Evolutionary conservation across 192 early-diverging fungal species (phyloP).

Genomic region (Rhizoclosmatium globosum): DNA sequence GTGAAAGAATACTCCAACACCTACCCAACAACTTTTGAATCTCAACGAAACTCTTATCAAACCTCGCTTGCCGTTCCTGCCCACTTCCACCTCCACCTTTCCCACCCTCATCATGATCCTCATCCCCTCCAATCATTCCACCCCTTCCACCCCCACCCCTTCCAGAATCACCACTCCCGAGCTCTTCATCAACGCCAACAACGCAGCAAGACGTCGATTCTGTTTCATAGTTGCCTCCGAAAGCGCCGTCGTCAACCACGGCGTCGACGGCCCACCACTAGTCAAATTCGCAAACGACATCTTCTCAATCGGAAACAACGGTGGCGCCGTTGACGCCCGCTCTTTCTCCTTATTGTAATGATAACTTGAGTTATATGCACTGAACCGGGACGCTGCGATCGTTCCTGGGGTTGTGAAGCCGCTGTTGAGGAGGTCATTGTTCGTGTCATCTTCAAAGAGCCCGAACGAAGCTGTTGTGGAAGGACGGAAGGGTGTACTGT

Average conservation of each 20-base stretch:
- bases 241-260: slow-evolving; percentile 49
- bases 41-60: slow-evolving; percentile 54
- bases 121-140: background rate
- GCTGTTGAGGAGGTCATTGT: background rate
- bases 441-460: background rate
- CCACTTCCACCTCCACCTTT: background rate
- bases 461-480: background rate
- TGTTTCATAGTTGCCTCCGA: slow-evolving; percentile 46
- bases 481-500: background rate
- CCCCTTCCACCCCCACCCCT: slow-evolving; percentile 13
- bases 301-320: background rate
- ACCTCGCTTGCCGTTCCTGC: slow-evolving; percentile 31
- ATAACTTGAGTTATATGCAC: background rate
- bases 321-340: slow-evolving; percentile 1
- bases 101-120: slow-evolving; percentile 10
- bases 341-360: background rate
- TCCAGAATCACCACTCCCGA: slow-evolving; percentile 5
- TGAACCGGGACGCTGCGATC: background rate
- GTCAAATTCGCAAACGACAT: background rate
- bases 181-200: slow-evolving; percentile 46
- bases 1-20: background rate
- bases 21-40: slow-evolving; percentile 55
- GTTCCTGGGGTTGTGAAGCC: background rate
- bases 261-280: background rate
- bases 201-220: slow-evolving; percentile 46